Base-by-base conservation (phyloP, 345 rosid genomes). In the Odontarrhena argentea region DNA sequence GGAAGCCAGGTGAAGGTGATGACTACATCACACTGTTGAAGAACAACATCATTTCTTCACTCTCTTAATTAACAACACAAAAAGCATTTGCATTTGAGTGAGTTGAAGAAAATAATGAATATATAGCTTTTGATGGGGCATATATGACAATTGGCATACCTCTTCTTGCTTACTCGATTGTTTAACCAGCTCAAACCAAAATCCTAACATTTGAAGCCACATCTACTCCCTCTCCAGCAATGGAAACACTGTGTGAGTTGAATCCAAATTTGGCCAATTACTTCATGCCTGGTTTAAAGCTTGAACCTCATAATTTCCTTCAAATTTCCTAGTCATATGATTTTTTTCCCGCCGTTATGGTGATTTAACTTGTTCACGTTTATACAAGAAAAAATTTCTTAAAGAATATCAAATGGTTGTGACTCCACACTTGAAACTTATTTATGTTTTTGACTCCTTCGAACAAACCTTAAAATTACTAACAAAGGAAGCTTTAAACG, bases 21-120 rank as follows among this genome's bases (percentile, higher is more conserved):
- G 63, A 55, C 62, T 73, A 73, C 77, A 60, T 73, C 63, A 67
- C 57, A 36, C 13, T 66, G 13, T 18, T 74, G 57, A 74, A 67
- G 69, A 67, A 74, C 43, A 67, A 47, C 53, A 67, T 74, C 64
- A 74, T 61, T 40, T 46, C 59, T 38, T 60, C 52, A 5, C 64
- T 74, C 36, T 38, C 60, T 1, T 67, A 68, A 60, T 1, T 67
- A 68, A 60, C 77, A 51, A 9, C 41, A 42, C 46, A 41, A 57
- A 47, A 2, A 4, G 7, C 32, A 56, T 56, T 40, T 40, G 53
- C 47, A 40, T 12, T 26, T 15, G 14, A 46, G 36, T 38, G 26
- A 63, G 51, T 30, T 40, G 44, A n/a, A 54, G 69, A 54, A 18
- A 18, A 18, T 18, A 18, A 55, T 71, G 15, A 50, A 14, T n/a